These are phyloP conservation scores for Biscutella laevigata DNA, from an alignment of 441 rosid species.

Conservation along the genomic window DNA sequence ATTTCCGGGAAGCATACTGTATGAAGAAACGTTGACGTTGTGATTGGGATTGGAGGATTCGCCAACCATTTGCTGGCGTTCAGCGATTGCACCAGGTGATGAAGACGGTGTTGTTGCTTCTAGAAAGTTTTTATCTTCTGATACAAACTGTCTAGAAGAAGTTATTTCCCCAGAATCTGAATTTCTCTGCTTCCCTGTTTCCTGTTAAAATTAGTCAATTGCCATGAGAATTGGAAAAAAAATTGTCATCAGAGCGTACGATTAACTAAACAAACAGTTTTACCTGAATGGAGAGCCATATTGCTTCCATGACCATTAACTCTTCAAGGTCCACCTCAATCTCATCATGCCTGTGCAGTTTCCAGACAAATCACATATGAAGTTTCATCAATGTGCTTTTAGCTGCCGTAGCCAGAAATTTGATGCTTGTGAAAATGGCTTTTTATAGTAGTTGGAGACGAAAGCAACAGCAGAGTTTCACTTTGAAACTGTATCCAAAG, in stretches of 20 bases:
- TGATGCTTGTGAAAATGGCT: background rate
- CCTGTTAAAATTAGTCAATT: slow-evolving; percentile 32
- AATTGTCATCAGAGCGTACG: background rate
- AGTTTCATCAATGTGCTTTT: background rate
- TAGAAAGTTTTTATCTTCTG: slow-evolving; percentile 35
- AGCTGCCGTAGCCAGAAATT: background rate
- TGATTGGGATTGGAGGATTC: slow-evolving; percentile 39
- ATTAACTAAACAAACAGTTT: background rate
- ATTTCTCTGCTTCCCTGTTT: slow-evolving; percentile 43
- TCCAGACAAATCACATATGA: slow-evolving; percentile 1
- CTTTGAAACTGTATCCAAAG: background rate
- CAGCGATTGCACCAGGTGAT: slow-evolving; percentile 82
- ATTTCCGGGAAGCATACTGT: slow-evolving; percentile 26
- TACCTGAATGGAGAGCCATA: slow-evolving; percentile 97
- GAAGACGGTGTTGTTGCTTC: slow-evolving; percentile 54
- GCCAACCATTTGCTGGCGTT: slow-evolving; percentile 67
- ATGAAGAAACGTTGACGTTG: slow-evolving; percentile 27
- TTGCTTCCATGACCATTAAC: slow-evolving; percentile 93
- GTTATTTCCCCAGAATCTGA: slow-evolving; percentile 30
- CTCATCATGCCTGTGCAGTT: slow-evolving; percentile 65
- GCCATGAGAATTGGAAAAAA: background rate
- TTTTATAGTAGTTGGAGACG: background rate
- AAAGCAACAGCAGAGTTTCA: too few relatives aligned
- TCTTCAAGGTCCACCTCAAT: slow-evolving; percentile 91
- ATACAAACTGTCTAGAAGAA: slow-evolving; percentile 39